Conservation (phyloP, 2,329 filamentous ascomycete species). For the Westerdykella ornata region DNA sequence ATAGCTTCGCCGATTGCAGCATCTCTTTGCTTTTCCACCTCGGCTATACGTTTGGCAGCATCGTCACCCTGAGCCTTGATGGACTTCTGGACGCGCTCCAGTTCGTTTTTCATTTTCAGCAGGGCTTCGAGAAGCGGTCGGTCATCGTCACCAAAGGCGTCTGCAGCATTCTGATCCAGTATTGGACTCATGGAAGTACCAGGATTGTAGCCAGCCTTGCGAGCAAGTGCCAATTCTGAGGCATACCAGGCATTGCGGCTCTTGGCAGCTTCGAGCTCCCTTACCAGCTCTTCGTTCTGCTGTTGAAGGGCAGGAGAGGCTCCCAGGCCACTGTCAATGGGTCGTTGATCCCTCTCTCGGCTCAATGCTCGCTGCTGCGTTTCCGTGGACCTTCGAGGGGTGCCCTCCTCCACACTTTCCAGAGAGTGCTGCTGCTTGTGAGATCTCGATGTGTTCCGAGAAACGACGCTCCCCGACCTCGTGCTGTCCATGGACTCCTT, state of each 20-base stretch:
- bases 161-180: slow-evolving; percentile 67
- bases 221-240: slow-evolving; percentile 84
- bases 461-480: slow-evolving; percentile 29
- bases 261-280: slow-evolving; percentile 78
- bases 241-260: slow-evolving; percentile 95
- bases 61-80: slow-evolving; percentile 82
- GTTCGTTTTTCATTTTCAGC: slow-evolving; percentile 80
- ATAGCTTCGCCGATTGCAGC: slow-evolving; percentile 90
- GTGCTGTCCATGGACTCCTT: slow-evolving; percentile 35
- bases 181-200: slow-evolving; percentile 63
- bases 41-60: slow-evolving; percentile 83
- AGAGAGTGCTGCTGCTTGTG: slow-evolving; percentile 56
- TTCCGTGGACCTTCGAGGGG: slow-evolving; percentile 29
- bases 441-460: slow-evolving; percentile 34
- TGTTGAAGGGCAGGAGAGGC: slow-evolving; percentile 54
- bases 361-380: slow-evolving; percentile 24
- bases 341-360: slow-evolving; percentile 36
- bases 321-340: slow-evolving; percentile 54
- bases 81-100: slow-evolving; percentile 80
- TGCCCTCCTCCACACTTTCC: slow-evolving; percentile 52
- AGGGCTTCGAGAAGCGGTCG: slow-evolving; percentile 87
- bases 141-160: slow-evolving; percentile 86
- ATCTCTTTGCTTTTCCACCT: slow-evolving; percentile 91
- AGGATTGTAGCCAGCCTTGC: slow-evolving; percentile 79
- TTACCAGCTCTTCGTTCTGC: slow-evolving; percentile 67